Conservation (phyloP, 148 eudicot species). For the Camellia japonica region DNA sequence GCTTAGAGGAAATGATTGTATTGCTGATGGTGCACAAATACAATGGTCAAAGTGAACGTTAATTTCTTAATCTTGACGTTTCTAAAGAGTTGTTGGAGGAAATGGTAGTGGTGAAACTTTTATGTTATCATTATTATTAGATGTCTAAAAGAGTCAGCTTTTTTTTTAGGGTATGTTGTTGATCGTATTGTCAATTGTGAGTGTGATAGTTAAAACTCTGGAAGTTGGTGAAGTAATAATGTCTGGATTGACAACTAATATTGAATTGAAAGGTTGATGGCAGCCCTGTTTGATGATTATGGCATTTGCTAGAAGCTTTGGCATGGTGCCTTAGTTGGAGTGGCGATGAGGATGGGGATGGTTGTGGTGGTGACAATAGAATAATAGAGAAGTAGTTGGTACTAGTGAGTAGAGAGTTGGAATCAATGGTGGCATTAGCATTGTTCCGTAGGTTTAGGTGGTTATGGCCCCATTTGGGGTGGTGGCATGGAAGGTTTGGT, state of each 20-base stretch:
- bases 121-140: not conserved
- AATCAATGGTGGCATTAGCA: not conserved
- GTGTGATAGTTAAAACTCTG: not conserved
- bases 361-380: not conserved
- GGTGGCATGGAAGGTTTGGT: too few relatives aligned
- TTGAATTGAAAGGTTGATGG: not conserved
- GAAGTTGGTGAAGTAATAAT: not conserved
- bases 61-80: not conserved
- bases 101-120: not conserved
- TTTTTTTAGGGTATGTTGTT: not conserved
- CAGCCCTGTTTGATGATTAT: not conserved
- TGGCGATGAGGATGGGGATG: not conserved
- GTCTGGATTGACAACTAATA: not conserved
- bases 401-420: not conserved
- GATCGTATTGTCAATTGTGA: not conserved
- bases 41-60: not conserved
- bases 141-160: not conserved
- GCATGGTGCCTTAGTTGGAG: not conserved
- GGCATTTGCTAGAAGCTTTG: not conserved
- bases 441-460: not conserved
- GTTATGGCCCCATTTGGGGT: too few relatives aligned
- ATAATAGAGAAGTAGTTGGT: not conserved
- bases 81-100: not conserved
- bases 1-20: not conserved
- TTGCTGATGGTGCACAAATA: not conserved